Base-by-base conservation (phyloP, 495 filamentous ascomycete genomes). In the Cercophora sp. region DNA sequence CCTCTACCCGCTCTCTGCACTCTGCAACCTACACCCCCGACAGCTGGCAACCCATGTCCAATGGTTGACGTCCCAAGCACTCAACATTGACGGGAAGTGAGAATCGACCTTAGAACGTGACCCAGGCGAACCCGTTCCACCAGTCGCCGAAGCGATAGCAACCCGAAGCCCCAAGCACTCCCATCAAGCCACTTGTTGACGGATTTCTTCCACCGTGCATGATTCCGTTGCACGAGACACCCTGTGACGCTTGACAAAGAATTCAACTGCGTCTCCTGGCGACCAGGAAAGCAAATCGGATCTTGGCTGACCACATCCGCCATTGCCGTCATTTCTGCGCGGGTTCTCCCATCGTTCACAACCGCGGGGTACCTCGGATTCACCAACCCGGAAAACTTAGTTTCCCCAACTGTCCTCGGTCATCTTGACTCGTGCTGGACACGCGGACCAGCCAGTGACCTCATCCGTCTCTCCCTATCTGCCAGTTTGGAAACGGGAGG, bases 221-320 rank as follows among this genome's bases (percentile, higher is more conserved):
- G 59, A 56, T 35, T 52, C 41, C 25, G 54, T 65, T 43, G 43
- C 59, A 65, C 53, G 52, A 58, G 56, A 54, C 51, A 48, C 53
- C 43, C 37, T 48, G 48, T 56, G 52, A 53, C 55, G 58, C 58
- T 43, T 43, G 22, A 48, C 25, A 25, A 18, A 37, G 16, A 29
- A 25, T 34, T 37, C 29, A 18, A 19, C 46, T 53, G 50, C 55
- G 50, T 42, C 34, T 5, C 34, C 34, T 37, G 34, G 34, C 34
- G 19, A 37, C 23, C 20, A 31, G n/a, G 24, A 27, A 48, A 25
- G 19, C 56, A 49, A 59, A 55, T 59, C 51, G 40, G 51, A 51
- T 59, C 32, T 44, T 39, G 29, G 20, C 18, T 32, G 19, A 48
- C 46, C 46, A 16, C 11, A 13, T 22, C 29, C n/a, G 51, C 41